phyloP scores from a whole-genome alignment of 129 eudicot genomes.

The Ambrosia trifida region DNA sequence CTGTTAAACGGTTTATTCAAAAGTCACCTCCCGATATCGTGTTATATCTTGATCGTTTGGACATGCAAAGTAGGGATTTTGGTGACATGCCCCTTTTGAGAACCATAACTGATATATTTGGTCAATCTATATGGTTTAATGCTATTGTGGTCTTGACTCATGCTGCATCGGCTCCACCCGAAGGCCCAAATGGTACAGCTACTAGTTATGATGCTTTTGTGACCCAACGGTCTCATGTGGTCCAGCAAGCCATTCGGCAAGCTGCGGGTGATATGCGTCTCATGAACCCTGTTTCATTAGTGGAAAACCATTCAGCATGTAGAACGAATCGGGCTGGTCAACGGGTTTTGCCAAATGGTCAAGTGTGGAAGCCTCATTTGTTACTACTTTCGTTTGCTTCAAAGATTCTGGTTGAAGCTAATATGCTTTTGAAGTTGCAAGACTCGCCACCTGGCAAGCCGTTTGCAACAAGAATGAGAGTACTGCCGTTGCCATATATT shows the following conservation, averaged over 20 bases:
- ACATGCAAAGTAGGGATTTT: slow-evolving; percentile 83
- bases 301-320: slow-evolving; percentile 93
- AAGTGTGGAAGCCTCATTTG: slow-evolving; percentile 96
- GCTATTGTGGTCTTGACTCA: slow-evolving; percentile 96
- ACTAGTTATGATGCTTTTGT: slow-evolving; percentile 97
- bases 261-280: slow-evolving; percentile 99
- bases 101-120: slow-evolving; percentile 82
- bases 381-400: slow-evolving; percentile 85
- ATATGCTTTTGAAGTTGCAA: slow-evolving; percentile 80
- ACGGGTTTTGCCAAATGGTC: slow-evolving; percentile 95
- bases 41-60: slow-evolving; percentile 88
- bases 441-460: slow-evolving; percentile 91
- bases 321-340: slow-evolving; percentile 91
- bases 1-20: slow-evolving; percentile 72
- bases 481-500: slow-evolving; percentile 83
- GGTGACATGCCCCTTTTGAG: slow-evolving; percentile 91
- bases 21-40: slow-evolving; percentile 95
- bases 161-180: slow-evolving; percentile 99
- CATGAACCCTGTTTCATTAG: slow-evolving; percentile 98
- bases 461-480: slow-evolving; percentile 58
- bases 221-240: slow-evolving; percentile 92
- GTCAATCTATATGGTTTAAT: slow-evolving; percentile 93
- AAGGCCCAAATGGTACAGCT: slow-evolving; percentile 86
- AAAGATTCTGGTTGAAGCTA: slow-evolving; percentile 94
- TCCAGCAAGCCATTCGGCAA: slow-evolving; percentile 92